These are phyloP conservation scores for Waltergamsia citrina DNA, from an alignment of 2,329 filamentous ascomycete species.

Conservation along the genomic window DNA sequence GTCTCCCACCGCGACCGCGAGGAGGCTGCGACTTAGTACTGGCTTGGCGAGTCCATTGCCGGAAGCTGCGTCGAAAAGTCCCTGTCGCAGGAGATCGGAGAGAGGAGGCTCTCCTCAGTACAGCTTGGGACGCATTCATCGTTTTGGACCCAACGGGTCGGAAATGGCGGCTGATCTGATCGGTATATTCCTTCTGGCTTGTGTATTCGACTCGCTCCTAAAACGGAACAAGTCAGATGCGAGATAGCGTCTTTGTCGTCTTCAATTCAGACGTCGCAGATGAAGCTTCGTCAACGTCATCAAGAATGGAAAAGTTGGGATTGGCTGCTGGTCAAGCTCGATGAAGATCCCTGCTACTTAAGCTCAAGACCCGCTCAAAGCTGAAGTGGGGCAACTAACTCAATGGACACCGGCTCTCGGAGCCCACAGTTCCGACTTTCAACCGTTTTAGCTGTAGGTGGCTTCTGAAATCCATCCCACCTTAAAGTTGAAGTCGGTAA, in stretches of 20 bases:
- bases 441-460: not conserved
- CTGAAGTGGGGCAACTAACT: too few relatives aligned
- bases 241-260: too few relatives aligned
- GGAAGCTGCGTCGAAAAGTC: constrained; percentile 10
- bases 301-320: constrained; percentile 4
- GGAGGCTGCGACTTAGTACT: constrained; percentile 11
- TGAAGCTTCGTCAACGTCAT: not conserved
- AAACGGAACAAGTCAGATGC: too few relatives aligned
- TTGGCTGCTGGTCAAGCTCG: constrained; percentile 2
- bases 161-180: not conserved
- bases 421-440: not conserved
- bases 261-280: not conserved
- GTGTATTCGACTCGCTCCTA: too few relatives aligned
- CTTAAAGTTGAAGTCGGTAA: too few relatives aligned
- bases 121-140: constrained; percentile 21
- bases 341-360: not conserved
- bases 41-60: constrained; percentile 19
- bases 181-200: too few relatives aligned
- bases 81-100: constrained; percentile 12
- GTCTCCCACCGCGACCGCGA: constrained; percentile 15
- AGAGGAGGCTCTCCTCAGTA: constrained; percentile 14
- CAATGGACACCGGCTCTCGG: too few relatives aligned
- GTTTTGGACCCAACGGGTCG: constrained; percentile 3
- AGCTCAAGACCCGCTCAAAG: not conserved
- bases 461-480: constrained; percentile 10